A percentile compares a stretch with the other conserved stretches of the same genome.
Evolutionary conservation across 2,329 filamentous ascomycete species (phyloP).

Genomic region (Whalleya microplaca): DNA sequence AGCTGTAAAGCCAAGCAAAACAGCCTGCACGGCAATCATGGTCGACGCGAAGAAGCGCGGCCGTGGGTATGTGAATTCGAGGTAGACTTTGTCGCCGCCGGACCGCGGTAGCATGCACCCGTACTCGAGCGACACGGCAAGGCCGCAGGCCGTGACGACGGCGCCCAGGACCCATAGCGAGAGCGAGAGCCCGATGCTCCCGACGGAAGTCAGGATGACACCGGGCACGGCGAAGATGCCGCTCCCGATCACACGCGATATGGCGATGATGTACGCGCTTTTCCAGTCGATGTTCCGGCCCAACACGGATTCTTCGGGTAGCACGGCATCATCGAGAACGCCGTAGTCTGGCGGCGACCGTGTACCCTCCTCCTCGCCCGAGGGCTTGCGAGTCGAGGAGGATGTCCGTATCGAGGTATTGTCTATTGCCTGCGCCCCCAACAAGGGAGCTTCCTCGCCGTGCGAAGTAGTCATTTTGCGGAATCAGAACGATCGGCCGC

Average conservation of each 20-base stretch:
- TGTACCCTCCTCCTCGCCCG: slow-evolving; percentile 12
- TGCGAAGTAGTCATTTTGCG: slow-evolving; percentile 16
- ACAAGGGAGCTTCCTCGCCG: slow-evolving; percentile 20
- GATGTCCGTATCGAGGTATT: slow-evolving; percentile 10
- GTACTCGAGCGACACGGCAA: slow-evolving; percentile 67
- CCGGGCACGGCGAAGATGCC: slow-evolving; percentile 75
- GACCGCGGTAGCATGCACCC: slow-evolving; percentile 72
- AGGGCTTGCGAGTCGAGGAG: slow-evolving; percentile 16
- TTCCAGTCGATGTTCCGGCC: slow-evolving; percentile 65
- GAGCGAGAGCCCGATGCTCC: slow-evolving; percentile 67
- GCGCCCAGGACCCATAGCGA: slow-evolving; percentile 67
- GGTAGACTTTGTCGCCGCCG: slow-evolving; percentile 71
- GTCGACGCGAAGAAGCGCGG: slow-evolving; percentile 68
- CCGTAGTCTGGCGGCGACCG: slow-evolving; percentile 31
- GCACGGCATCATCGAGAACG: slow-evolving; percentile 59
- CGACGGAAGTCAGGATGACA: slow-evolving; percentile 66
- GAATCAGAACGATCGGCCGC: background rate
- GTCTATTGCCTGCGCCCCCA: slow-evolving; percentile 14
- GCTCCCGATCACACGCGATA: slow-evolving; percentile 70
- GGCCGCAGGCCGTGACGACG: slow-evolving; percentile 61
- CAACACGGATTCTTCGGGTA: slow-evolving; percentile 60
- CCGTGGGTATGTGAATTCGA: slow-evolving; percentile 68
- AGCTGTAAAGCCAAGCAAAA: slow-evolving; percentile 68
- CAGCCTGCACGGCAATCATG: slow-evolving; percentile 64
- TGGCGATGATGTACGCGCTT: slow-evolving; percentile 68